These are phyloP conservation scores for Prunus campanulata DNA, from an alignment of 306 rosid genomes.

Conservation along the genomic window DNA sequence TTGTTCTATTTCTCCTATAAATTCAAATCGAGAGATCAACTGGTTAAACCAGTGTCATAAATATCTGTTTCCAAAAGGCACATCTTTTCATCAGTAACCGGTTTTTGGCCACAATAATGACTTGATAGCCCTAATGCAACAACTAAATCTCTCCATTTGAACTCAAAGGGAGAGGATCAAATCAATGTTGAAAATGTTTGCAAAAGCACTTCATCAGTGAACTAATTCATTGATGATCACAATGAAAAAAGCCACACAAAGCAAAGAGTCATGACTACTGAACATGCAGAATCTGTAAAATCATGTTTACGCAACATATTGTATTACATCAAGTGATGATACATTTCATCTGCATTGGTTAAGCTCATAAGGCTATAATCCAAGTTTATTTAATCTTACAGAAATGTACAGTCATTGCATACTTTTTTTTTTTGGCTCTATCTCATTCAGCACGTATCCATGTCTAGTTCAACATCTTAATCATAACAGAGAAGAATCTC, in stretches of 20 bases:
- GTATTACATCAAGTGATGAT: neutral
- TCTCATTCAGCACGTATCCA: neutral
- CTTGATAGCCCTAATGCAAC: neutral
- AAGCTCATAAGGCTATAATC: neutral
- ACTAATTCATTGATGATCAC: neutral
- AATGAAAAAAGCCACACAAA: neutral
- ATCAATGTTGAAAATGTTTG: neutral
- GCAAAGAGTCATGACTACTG: neutral
- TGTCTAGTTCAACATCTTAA: neutral
- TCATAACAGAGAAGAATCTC: neutral
- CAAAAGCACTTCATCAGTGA: neutral
- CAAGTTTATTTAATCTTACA: neutral
- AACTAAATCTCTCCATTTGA: neutral
- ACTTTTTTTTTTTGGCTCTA: too few relatives aligned
- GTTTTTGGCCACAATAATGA: neutral
- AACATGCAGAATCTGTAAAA: neutral
- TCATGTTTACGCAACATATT: neutral
- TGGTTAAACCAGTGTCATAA: neutral
- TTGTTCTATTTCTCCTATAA: too few relatives aligned
- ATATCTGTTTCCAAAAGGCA: neutral
- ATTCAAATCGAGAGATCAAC: conserved; percentile 28
- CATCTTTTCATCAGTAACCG: neutral
- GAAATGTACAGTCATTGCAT: neutral
- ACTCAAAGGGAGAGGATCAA: neutral
- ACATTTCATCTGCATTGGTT: neutral